Base-by-base conservation (phyloP, 306 rosid species). In the Trifolium fragiferum region DNA sequence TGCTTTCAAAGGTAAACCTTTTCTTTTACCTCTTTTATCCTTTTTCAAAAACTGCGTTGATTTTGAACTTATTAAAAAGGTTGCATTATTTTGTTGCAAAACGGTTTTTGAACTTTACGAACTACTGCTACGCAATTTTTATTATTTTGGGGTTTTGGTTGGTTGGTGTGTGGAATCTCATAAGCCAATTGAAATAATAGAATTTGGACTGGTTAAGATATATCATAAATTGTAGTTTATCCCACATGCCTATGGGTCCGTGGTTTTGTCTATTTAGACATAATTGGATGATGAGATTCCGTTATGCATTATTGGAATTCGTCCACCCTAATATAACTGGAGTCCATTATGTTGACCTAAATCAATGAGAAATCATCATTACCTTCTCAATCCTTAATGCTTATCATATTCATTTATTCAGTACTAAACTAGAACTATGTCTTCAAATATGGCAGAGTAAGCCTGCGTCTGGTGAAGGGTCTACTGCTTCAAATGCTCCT, bases 1-100 rank as follows among this genome's bases (percentile, higher is more conserved):
- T 94, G 97, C 81, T 94, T 73, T 84, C 96, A 7, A 94, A 94
- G 97, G 98, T 94, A 84, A 64, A 63, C 13, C 37, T 21, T 21
- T 33, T 61, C 7, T 66, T 40, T 12, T 50, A 21, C 35, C 20
- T 1, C 11, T 20, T 33, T 27, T 6, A 25, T 2, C 11, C 25
- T 5, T 73, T 73, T 30, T 25, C 7, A 4, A 25, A 64, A 55
- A 21, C 30, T 32, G 6, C 15, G 8, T 46, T 55, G 35, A 6
- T 65, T n/a, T 21, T 60, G 60, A 23, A 74, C 18, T 57, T 40
- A 8, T 21, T 0, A 33, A 58, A 57, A 12, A 46, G 68, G 15
- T 20, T 25, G n/a, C n/a, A 12, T 51, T 73, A 21, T 66, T 66
- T 43, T 63, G 54, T 68, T 51, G 49, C 49, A 4, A 27, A 27